Conservation (phyloP, 2,329 filamentous ascomycete species). For the Alternaria longipes region DNA sequence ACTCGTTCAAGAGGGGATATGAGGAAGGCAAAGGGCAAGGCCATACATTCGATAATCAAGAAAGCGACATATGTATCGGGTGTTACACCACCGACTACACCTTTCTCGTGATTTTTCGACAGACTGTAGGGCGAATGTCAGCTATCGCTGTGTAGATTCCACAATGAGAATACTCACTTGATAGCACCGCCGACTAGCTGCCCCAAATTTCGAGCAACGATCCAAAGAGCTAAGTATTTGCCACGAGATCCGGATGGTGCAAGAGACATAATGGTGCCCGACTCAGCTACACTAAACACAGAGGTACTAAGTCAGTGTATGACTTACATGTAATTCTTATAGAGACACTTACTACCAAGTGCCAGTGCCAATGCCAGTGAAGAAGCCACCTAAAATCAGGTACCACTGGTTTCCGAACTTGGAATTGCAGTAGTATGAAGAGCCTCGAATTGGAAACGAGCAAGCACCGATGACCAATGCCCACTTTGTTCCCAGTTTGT, state of each 20-base stretch:
- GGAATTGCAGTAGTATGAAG: conserved; percentile 60
- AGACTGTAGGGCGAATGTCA: conserved; percentile 18
- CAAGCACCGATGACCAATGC: conserved; percentile 55
- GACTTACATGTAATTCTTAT: no score
- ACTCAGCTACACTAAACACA: conserved; percentile 53
- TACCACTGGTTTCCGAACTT: conserved; percentile 61
- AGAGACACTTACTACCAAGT: conserved; percentile 53
- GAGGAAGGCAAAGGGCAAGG: conserved; percentile 58
- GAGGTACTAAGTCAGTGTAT: no score
- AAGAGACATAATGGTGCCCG: conserved; percentile 60
- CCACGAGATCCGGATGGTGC: conserved; percentile 58
- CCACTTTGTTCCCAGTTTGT: conserved; percentile 60
- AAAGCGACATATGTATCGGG: conserved; percentile 60
- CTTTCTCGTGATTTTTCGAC: conserved; percentile 41
- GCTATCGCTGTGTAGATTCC: no score
- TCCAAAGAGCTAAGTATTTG: conserved; percentile 60
- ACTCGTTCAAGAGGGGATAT: conserved; percentile 58
- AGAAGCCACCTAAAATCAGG: conserved; percentile 38
- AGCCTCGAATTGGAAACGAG: conserved; percentile 58
- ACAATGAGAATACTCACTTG: conserved; percentile 25
- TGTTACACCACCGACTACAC: conserved; percentile 50
- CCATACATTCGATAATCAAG: conserved; percentile 58
- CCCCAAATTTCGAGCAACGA: conserved; percentile 58
- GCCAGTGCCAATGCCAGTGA: conserved; percentile 46
- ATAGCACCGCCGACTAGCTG: conserved; percentile 60